These are phyloP conservation scores for Penicillium sp. DNA, from an alignment of 2,329 filamentous ascomycete genomes.

Conservation along the genomic window DNA sequence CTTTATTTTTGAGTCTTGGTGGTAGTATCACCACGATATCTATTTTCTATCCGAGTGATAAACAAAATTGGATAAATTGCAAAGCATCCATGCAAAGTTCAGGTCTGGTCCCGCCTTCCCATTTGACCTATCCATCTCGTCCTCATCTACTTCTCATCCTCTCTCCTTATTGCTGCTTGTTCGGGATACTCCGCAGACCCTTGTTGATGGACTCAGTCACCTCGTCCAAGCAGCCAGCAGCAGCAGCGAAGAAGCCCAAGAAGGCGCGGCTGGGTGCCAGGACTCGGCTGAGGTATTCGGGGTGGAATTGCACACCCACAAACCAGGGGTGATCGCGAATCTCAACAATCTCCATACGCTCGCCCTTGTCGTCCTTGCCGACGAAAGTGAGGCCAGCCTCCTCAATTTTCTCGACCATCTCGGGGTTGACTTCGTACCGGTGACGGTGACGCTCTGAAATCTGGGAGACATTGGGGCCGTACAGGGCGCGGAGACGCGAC, in stretches of 20 bases:
- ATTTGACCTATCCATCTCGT: background rate
- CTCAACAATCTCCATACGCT: conserved; percentile 83
- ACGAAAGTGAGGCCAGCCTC: conserved; percentile 73
- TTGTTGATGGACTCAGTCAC: conserved; percentile 29
- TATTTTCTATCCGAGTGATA: background rate
- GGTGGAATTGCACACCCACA: conserved; percentile 85
- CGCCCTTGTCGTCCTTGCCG: conserved; percentile 76
- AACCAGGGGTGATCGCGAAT: conserved; percentile 82
- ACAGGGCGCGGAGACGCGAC: conserved; percentile 76
- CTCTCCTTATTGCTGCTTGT: conserved; percentile 3
- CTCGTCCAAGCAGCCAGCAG: conserved; percentile 66
- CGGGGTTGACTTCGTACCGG: conserved; percentile 87
- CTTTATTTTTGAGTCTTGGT: background rate
- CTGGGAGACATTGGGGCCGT: conserved; percentile 57
- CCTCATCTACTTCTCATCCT: background rate
- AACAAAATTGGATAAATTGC: conserved; percentile 4
- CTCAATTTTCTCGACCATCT: conserved; percentile 70
- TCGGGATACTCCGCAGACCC: conserved; percentile 25
- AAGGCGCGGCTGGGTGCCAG: conserved; percentile 74
- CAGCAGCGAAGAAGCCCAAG: conserved; percentile 82
- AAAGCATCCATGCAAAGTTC: background rate
- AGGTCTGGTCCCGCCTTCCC: background rate
- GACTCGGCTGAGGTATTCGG: conserved; percentile 80
- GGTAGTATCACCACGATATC: background rate
- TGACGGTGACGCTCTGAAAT: conserved; percentile 81